phyloP scores from a whole-genome alignment of 2,329 filamentous ascomycete species.

The Bipolaris victoriae region DNA sequence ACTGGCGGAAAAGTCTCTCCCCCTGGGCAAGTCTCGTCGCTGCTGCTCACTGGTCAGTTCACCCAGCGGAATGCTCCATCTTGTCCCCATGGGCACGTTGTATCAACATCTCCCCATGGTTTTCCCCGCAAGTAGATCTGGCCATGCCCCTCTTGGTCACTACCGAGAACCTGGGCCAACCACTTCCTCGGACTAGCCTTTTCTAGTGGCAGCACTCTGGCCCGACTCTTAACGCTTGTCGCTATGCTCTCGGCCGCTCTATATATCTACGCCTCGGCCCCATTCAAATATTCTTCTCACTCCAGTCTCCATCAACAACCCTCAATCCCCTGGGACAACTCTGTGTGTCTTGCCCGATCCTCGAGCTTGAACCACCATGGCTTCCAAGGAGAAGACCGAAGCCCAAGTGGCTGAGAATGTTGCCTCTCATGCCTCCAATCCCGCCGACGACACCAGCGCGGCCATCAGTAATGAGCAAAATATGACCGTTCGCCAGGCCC shows the following conservation, averaged over 20 bases:
- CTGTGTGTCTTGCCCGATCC: background rate
- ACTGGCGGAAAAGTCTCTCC: constrained; percentile 26
- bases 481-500: constrained; percentile 68
- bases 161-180: constrained; percentile 18
- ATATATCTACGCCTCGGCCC: constrained; percentile 17
- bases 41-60: constrained; percentile 18
- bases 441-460: constrained; percentile 23
- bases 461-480: constrained; percentile 53
- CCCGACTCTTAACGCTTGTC: background rate
- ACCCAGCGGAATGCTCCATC: constrained; percentile 15
- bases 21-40: constrained; percentile 4
- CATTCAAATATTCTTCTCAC: background rate
- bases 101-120: constrained; percentile 13
- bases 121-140: constrained; percentile 28
- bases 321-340: constrained; percentile 1
- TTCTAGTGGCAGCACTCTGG: constrained; percentile 10
- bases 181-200: constrained; percentile 20
- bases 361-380: constrained; percentile 12
- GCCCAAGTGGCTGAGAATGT: constrained; percentile 31
- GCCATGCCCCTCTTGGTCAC: constrained; percentile 20
- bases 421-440: constrained; percentile 17
- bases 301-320: background rate
- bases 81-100: constrained; percentile 26
- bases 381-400: constrained; percentile 23
- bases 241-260: constrained; percentile 2